Conservation (phyloP, 495 filamentous ascomycete genomes). For the Daldinia concentrica region DNA sequence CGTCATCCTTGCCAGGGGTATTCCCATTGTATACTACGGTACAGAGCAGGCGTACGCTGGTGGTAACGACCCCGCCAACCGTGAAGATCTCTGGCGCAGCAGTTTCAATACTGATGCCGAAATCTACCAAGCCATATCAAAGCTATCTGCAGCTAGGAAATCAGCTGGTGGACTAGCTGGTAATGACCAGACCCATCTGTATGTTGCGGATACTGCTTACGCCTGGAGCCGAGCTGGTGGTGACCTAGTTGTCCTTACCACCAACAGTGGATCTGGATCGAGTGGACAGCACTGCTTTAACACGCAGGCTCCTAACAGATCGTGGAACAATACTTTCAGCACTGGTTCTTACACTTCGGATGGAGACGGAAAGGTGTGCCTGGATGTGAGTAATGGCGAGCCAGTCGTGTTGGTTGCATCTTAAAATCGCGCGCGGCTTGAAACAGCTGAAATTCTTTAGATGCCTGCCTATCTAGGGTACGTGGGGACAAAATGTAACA, state of each 20-base stretch:
- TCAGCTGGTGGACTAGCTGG: constrained; percentile 51
- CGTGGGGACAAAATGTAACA: background rate
- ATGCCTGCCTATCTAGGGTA: background rate
- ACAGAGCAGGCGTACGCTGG: constrained; percentile 78
- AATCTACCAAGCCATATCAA: constrained; percentile 62
- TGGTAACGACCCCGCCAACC: constrained; percentile 67
- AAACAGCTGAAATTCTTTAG: background rate
- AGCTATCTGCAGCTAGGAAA: constrained; percentile 47
- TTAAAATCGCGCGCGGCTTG: constrained; percentile 4
- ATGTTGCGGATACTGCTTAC: constrained; percentile 50
- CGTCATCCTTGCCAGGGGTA: constrained; percentile 68
- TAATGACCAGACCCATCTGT: constrained; percentile 53
- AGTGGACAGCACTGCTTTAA: constrained; percentile 50
- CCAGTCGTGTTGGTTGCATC: constrained; percentile 43
- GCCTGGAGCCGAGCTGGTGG: constrained; percentile 53
- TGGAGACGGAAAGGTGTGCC: constrained; percentile 36
- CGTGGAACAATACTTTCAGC: constrained; percentile 43
- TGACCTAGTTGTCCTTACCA: constrained; percentile 52
- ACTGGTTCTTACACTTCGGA: constrained; percentile 35
- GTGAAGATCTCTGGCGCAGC: constrained; percentile 79
- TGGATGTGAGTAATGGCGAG: constrained; percentile 37
- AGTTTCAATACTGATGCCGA: constrained; percentile 66
- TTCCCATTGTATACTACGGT: constrained; percentile 61
- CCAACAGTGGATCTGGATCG: constrained; percentile 51
- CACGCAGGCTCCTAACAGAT: constrained; percentile 42